A percentile compares a stretch with the other conserved stretches of the same genome.
Conservation (phyloP, 2,329 filamentous ascomycete species). For the Epicoccum sorghinum region DNA sequence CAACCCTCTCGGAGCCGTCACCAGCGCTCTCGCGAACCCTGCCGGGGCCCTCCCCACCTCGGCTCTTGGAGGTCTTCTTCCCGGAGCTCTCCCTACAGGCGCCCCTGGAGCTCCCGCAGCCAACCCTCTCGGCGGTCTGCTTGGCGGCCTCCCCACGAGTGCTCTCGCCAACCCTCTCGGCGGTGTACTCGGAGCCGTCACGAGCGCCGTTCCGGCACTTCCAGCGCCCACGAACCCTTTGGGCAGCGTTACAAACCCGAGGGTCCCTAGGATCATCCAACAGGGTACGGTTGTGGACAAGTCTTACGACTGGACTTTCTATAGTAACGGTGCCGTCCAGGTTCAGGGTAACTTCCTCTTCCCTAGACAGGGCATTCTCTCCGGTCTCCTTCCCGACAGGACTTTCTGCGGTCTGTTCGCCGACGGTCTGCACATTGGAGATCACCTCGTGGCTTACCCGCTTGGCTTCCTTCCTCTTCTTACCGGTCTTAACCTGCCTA, state of each 20-base stretch:
- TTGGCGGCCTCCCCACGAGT: too few species aligned
- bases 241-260: conserved; percentile 1
- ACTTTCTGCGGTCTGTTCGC: conserved; percentile 20
- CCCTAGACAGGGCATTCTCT: conserved; percentile 16
- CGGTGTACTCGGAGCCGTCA: background rate
- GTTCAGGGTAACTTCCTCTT: conserved; percentile 22
- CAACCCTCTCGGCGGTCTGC: background rate
- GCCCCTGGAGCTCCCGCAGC: background rate
- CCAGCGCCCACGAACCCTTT: conserved; percentile 2
- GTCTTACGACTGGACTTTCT: conserved; percentile 22
- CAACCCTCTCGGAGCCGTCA: background rate
- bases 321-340: conserved; percentile 21
- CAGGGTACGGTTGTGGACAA: conserved; percentile 19
- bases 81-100: background rate
- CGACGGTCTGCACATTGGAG: conserved; percentile 26
- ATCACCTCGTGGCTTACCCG: conserved; percentile 23
- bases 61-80: background rate
- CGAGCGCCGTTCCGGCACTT: conserved; percentile 3
- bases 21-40: background rate
- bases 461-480: conserved; percentile 8
- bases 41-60: background rate
- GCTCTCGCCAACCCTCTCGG: background rate
- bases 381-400: conserved; percentile 18
- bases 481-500: conserved; percentile 7
- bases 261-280: conserved; percentile 10